phyloP scores from a whole-genome alignment of 805 yeast genomes.

The Brettanomyces naardenensis region DNA sequence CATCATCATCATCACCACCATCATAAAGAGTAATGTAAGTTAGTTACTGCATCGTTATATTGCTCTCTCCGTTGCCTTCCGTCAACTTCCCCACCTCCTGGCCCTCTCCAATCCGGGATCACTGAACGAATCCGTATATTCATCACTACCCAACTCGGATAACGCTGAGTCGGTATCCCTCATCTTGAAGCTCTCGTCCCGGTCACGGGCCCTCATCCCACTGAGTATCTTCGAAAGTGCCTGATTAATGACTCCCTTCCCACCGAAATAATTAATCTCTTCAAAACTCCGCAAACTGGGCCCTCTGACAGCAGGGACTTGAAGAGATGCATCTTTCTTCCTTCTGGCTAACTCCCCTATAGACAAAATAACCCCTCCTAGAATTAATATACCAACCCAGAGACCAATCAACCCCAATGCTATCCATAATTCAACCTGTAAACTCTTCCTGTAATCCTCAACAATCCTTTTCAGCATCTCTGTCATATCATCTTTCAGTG shows the following conservation, averaged over 20 bases:
- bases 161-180: background rate
- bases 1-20: constrained; percentile 5
- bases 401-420: constrained; percentile 34
- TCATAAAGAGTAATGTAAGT: background rate
- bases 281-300: background rate
- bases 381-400: constrained; percentile 38
- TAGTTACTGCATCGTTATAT: background rate
- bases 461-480: constrained; percentile 23
- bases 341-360: constrained; percentile 5
- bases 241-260: background rate
- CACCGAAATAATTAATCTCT: background rate
- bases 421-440: constrained; percentile 39
- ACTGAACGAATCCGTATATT: background rate
- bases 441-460: constrained; percentile 25
- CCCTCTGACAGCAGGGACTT: background rate
- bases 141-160: constrained; percentile 3
- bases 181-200: background rate
- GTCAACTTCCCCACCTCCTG: background rate
- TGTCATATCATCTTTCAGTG: constrained; percentile 19
- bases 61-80: too few relatives aligned
- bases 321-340: background rate
- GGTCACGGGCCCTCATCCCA: background rate
- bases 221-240: background rate
- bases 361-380: constrained; percentile 12
- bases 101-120: constrained; percentile 1